Conservation (phyloP, 2,329 filamentous ascomycete species). For the Pseudocercospora eumusae region DNA sequence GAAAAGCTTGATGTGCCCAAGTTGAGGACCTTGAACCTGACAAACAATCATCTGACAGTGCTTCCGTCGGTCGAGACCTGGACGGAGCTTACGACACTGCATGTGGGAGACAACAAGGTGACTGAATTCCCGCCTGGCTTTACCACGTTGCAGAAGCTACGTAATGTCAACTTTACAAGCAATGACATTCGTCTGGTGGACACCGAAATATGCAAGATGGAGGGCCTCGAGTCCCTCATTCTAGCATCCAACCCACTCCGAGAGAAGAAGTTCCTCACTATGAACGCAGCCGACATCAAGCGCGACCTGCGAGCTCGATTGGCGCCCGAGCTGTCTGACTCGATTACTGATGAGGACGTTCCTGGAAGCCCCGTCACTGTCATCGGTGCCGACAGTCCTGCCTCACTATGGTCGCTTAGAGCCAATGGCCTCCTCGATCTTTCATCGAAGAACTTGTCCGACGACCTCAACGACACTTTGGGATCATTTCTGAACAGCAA, state of each 20-base stretch:
- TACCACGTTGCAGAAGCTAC: constrained; percentile 64
- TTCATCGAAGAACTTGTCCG: constrained; percentile 41
- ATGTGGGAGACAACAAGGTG: constrained; percentile 80
- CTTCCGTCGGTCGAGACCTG: constrained; percentile 76
- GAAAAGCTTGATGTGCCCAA: constrained; percentile 65
- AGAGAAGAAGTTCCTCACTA: constrained; percentile 81
- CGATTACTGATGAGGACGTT: constrained; percentile 31
- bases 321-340: constrained; percentile 56
- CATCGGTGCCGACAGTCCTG: constrained; percentile 23
- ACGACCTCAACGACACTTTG: constrained; percentile 45
- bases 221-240: constrained; percentile 70
- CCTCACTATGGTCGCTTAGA: constrained; percentile 35
- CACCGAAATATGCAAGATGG: constrained; percentile 76
- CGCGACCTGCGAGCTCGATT: constrained; percentile 67
- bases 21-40: constrained; percentile 73
- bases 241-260: constrained; percentile 87
- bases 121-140: constrained; percentile 75
- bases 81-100: constrained; percentile 70
- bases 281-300: constrained; percentile 80
- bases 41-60: constrained; percentile 72
- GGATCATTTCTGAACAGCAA: constrained; percentile 48
- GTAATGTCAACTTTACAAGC: constrained; percentile 77
- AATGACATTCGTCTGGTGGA: constrained; percentile 81
- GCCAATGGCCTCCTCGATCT: constrained; percentile 46
- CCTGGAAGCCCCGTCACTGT: constrained; percentile 31